Base-by-base conservation (phyloP, 805 yeast genomes). In the Debaryomyces hansenii region DNA sequence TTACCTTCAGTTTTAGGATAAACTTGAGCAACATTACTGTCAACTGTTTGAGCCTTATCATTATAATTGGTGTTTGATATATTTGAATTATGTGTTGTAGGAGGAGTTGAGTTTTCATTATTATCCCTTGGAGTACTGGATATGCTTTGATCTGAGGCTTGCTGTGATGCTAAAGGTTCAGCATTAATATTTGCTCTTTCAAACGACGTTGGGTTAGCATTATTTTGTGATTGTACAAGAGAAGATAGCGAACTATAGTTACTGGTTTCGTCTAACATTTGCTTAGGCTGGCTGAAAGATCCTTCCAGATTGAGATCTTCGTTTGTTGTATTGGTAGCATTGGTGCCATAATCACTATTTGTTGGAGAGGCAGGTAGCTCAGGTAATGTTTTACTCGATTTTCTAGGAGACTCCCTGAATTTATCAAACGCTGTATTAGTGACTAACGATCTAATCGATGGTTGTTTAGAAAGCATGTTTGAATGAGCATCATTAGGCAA, bases 381-480 rank as follows among this genome's bases (percentile, higher is more conserved):
- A 5, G 34, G 34, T 14, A 31, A 31, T n/a, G 16, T 8, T 14
- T 31, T 31, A 31, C 11, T 31, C 10, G 27, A 24, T 9, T 24
- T 24, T 14, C 2, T 31, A 12, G 34, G 37, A 8, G 39, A 3
- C 16, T 40, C 40, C 46, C 70, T 59, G 36, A 70, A 67, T 32
- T 64, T 66, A 49, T 57, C 66, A 55, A 66, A 70, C 0, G 69
- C 73, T 2, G 74, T 70, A 42, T 70, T 70, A 37, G 64, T 62
- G 1, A 62, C 63, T 44, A 69, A 57, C 10, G 68, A 62, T 40
- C 59, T 59, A 20, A 47, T 44, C 7, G 62, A 50, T 12, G 57
- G 49, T 40, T 57, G 53, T 39, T 56, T 60, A 5, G 52, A 41
- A 12, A 45, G 38, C 14, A 40, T 11, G 11, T 45, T 48, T 20